phyloP scores from a whole-genome alignment of 208 protist species.

The Sergeia podlipaevii region DNA sequence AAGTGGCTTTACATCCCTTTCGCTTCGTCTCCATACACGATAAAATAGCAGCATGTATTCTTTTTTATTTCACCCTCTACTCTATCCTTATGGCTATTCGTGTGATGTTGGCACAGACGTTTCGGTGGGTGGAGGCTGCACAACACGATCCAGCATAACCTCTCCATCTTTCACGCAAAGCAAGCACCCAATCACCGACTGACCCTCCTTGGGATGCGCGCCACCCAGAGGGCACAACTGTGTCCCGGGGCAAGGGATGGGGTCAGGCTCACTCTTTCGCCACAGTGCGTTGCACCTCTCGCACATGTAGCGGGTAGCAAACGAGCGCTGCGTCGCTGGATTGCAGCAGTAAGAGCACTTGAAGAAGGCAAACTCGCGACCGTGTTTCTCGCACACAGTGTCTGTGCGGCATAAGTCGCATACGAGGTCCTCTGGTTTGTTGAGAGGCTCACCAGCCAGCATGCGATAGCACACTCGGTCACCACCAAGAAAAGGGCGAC shows the following conservation, averaged over 20 bases:
- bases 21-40: too few relatives aligned
- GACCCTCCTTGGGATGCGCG: constrained; percentile 17
- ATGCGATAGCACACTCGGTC: constrained; percentile 73
- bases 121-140: constrained; percentile 1
- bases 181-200: constrained; percentile 46
- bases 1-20: too few relatives aligned
- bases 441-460: constrained; percentile 51
- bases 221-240: constrained; percentile 52
- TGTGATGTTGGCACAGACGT: too few relatives aligned
- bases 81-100: too few relatives aligned
- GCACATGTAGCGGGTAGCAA: constrained; percentile 81
- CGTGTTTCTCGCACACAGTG: constrained; percentile 37
- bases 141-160: constrained; percentile 6
- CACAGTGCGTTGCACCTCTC: constrained; percentile 65
- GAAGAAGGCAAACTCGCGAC: constrained; percentile 55
- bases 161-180: constrained; percentile 22
- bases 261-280: constrained; percentile 42
- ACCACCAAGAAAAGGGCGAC: constrained; percentile 70
- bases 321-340: constrained; percentile 76
- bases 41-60: too few relatives aligned
- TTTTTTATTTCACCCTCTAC: too few relatives aligned
- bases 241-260: constrained; percentile 48
- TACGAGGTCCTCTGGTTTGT: constrained; percentile 51
- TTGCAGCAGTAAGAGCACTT: constrained; percentile 91
- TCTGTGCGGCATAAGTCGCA: constrained; percentile 67